These are phyloP conservation scores for Metschnikowia gelsemii DNA, from an alignment of 805 yeast species.

Conservation along the genomic window DNA sequence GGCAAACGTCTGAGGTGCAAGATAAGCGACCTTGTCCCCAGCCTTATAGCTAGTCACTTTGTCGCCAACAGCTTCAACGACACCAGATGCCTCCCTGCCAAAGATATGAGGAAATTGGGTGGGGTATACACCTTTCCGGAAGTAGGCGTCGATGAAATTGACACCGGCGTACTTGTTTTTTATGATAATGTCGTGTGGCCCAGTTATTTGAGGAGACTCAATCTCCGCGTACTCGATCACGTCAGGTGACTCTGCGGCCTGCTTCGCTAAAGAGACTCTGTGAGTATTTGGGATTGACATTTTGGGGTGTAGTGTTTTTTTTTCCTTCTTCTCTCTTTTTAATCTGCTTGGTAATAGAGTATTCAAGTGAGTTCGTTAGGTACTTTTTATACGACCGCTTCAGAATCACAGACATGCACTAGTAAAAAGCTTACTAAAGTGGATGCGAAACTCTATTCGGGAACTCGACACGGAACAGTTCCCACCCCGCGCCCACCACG, in stretches of 20 bases:
- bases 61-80: conserved; percentile 61
- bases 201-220: conserved; percentile 57
- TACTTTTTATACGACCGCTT: too few relatives aligned
- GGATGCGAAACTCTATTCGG: background rate
- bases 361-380: too few relatives aligned
- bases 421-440: background rate
- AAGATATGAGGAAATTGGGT: conserved; percentile 55
- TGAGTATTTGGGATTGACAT: conserved; percentile 52
- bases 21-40: conserved; percentile 72
- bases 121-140: conserved; percentile 77
- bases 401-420: background rate
- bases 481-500: too few relatives aligned
- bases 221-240: conserved; percentile 57
- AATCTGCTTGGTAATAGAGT: too few relatives aligned
- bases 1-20: conserved; percentile 57
- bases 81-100: conserved; percentile 77
- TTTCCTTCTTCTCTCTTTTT: too few relatives aligned
- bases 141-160: conserved; percentile 80
- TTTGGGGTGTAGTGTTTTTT: background rate
- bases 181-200: conserved; percentile 57
- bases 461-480: background rate
- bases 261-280: conserved; percentile 53
- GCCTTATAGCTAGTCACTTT: conserved; percentile 52
- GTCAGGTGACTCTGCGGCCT: conserved; percentile 54
- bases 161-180: conserved; percentile 77